Evolutionary conservation across 176 grass and related monocot species (phyloP).

Genomic region (Eragrostis nindensis): DNA sequence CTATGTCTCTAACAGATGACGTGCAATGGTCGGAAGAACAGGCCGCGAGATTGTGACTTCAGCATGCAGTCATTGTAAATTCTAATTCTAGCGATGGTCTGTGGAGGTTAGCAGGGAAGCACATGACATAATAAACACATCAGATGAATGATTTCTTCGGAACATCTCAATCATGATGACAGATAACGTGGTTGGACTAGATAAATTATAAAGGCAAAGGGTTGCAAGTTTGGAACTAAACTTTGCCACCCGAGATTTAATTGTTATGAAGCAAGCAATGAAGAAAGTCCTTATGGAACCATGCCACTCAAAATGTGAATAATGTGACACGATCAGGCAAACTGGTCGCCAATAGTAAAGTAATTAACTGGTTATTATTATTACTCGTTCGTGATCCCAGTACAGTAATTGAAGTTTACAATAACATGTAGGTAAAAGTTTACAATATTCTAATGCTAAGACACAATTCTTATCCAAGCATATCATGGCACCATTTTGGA

Average conservation of each 20-base stretch:
- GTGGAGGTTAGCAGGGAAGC: neutral
- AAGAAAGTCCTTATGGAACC: slow-evolving; percentile 3
- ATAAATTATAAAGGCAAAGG: neutral
- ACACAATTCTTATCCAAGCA: neutral
- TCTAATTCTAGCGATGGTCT: neutral
- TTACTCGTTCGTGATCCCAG: neutral
- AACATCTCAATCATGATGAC: neutral
- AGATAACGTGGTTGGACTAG: neutral
- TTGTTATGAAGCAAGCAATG: neutral
- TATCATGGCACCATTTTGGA: neutral
- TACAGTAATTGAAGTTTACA: neutral
- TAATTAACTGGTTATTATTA: neutral
- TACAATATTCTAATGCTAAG: neutral
- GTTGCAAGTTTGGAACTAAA: slow-evolving; percentile 1
- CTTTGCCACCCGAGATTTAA: slow-evolving; percentile 17
- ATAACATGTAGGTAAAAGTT: neutral
- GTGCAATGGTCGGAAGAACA: neutral
- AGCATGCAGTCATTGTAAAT: slow-evolving; percentile 4
- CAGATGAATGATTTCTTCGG: slow-evolving; percentile 7
- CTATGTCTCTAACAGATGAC: slow-evolving; percentile 18
- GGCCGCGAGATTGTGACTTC: neutral
- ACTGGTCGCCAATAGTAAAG: neutral
- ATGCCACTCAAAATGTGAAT: neutral
- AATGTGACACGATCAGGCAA: neutral
- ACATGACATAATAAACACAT: slow-evolving; percentile 5